A percentile compares a stretch with the other conserved stretches of the same genome.
phyloP scores from a whole-genome alignment of 2,329 filamentous ascomycete genomes.

The Xylariaceae sp. region DNA sequence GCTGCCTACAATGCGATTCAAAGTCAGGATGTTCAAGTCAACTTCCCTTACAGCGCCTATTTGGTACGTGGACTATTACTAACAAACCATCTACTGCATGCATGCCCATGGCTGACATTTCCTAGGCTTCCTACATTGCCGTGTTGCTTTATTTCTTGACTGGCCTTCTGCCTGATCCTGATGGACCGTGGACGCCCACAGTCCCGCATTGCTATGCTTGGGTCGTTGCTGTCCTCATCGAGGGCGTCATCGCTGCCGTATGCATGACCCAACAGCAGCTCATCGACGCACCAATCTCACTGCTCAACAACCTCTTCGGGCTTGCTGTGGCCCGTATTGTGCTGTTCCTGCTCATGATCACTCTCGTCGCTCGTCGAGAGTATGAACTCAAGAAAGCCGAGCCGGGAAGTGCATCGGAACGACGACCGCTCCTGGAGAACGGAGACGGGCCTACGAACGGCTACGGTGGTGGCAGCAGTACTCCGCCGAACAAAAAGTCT shows the following conservation, averaged over 20 bases:
- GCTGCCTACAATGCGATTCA: conserved; percentile 32
- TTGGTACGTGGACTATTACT: conserved; percentile 25
- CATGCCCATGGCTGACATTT: conserved; percentile 10
- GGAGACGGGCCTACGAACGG: conserved; percentile 30
- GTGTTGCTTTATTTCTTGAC: conserved; percentile 40
- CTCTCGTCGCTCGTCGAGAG: conserved; percentile 29
- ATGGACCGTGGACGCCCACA: conserved; percentile 40
- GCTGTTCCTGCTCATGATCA: conserved; percentile 35
- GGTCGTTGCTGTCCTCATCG: conserved; percentile 33
- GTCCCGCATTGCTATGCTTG: conserved; percentile 36
- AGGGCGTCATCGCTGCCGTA: conserved; percentile 35
- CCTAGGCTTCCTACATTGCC: conserved; percentile 36
- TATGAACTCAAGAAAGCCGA: conserved; percentile 31
- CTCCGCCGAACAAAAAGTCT: conserved; percentile 4
- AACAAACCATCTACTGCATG: neutral
- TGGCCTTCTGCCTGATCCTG: conserved; percentile 40
- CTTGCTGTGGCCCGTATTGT: conserved; percentile 33
- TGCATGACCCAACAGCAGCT: conserved; percentile 30
- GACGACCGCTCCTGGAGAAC: conserved; percentile 38
- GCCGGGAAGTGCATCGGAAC: conserved; percentile 33
- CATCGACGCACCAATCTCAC: conserved; percentile 28
- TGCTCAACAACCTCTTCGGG: conserved; percentile 31
- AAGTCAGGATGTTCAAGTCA: conserved; percentile 26
- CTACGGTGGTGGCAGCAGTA: conserved; percentile 26
- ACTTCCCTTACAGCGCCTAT: conserved; percentile 39